phyloP scores from a whole-genome alignment of 1,284 basidiomycete genomes.

The Ceratobasidium sp. region DNA sequence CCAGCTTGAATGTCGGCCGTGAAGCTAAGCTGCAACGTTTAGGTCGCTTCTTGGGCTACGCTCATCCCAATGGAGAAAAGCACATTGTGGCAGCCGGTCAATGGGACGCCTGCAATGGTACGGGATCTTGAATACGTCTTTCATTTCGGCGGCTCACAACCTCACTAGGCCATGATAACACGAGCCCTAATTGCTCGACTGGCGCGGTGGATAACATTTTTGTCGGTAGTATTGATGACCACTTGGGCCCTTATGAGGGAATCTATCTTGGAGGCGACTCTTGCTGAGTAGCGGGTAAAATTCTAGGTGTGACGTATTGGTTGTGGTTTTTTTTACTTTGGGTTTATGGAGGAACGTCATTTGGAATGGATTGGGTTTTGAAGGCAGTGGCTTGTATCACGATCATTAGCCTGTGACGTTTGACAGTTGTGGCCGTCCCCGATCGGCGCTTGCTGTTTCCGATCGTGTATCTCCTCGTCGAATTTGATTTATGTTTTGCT shows the following conservation, averaged over 20 bases:
- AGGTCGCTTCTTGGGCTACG: constrained; percentile 38
- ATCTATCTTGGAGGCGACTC: constrained; percentile 10
- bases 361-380: too few relatives aligned
- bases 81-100: constrained; percentile 37
- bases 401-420: too few relatives aligned
- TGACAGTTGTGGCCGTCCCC: not conserved
- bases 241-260: constrained; percentile 28
- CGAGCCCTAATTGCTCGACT: constrained; percentile 34
- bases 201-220: constrained; percentile 37
- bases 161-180: constrained; percentile 39
- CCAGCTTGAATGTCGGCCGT: not conserved
- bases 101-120: constrained; percentile 45
- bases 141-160: too few relatives aligned
- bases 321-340: too few relatives aligned
- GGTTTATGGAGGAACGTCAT: too few relatives aligned
- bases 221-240: constrained; percentile 26
- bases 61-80: constrained; percentile 49
- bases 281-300: constrained; percentile 10
- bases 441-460: not conserved
- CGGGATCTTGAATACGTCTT: too few relatives aligned
- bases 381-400: too few relatives aligned
- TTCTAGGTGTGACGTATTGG: too few relatives aligned
- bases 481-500: not conserved
- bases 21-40: not conserved
- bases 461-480: too few relatives aligned